Evolutionary conservation across 2,329 filamentous ascomycete genomes (phyloP).

Genomic region (Amauroascus verrucosus): DNA sequence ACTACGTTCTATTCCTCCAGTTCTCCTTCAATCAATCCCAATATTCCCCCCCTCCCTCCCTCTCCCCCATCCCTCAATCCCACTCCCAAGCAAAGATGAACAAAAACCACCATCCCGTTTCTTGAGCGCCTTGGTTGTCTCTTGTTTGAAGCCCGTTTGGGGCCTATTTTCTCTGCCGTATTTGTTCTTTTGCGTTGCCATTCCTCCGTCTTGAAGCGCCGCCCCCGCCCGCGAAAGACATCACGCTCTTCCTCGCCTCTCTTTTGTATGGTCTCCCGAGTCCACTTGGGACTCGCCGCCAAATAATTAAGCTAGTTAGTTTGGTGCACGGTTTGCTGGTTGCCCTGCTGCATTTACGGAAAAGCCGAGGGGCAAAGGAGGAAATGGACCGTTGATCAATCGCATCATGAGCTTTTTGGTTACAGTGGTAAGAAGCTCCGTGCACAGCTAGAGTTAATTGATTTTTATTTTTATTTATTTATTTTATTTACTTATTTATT

Average conservation of each 20-base stretch:
- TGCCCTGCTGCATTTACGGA: constrained; percentile 1
- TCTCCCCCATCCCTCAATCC: not conserved
- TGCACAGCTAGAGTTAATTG: not conserved
- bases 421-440: not conserved
- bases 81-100: not conserved
- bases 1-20: too few relatives aligned
- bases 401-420: constrained; percentile 2
- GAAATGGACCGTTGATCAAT: constrained; percentile 1
- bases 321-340: not conserved
- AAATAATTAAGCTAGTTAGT: not conserved
- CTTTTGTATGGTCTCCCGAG: not conserved
- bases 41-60: not conserved
- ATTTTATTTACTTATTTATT: not conserved
- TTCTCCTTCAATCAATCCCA: too few relatives aligned
- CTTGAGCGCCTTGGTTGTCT: not conserved
- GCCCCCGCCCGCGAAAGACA: not conserved
- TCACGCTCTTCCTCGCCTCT: not conserved
- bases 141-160: not conserved
- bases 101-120: not conserved
- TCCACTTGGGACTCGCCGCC: not conserved
- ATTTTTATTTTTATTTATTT: not conserved
- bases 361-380: not conserved
- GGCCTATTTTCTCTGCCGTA: not conserved
- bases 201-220: not conserved
- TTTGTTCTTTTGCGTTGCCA: not conserved